These are phyloP conservation scores for Litchi chinensis DNA, from an alignment of 345 rosid genomes.

Conservation along the genomic window DNA sequence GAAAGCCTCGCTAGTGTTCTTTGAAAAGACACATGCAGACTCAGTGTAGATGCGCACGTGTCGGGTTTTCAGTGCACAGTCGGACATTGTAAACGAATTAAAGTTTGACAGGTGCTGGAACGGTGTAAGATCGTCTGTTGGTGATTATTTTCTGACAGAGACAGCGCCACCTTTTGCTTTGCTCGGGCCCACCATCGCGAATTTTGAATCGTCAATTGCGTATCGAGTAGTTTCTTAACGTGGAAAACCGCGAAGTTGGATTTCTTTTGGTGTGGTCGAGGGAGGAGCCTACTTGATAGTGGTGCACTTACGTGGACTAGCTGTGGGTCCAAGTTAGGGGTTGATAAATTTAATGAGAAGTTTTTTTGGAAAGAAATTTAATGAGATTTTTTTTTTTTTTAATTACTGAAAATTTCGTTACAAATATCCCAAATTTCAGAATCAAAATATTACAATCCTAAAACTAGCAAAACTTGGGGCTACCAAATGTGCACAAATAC, in stretches of 20 bases:
- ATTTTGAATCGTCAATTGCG: conserved; percentile 15
- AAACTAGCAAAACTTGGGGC: too few relatives aligned
- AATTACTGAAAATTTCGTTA: too few relatives aligned
- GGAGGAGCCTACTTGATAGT: neutral
- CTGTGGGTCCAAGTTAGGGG: neutral
- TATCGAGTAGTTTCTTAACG: neutral
- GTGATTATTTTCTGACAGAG: neutral
- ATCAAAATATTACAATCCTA: too few relatives aligned
- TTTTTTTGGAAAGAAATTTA: too few relatives aligned
- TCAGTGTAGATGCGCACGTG: neutral
- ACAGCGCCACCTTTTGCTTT: conserved; percentile 30
- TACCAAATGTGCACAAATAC: too few relatives aligned
- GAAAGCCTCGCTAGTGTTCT: neutral
- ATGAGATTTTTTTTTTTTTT: too few relatives aligned
- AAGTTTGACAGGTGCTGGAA: neutral
- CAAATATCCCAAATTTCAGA: too few relatives aligned
- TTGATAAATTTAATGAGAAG: too few relatives aligned
- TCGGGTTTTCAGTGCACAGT: neutral
- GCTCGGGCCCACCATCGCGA: conserved; percentile 22
- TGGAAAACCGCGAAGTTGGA: neutral
- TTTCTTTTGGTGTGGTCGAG: neutral
- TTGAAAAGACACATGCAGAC: conserved; percentile 1
- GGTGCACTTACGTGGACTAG: neutral
- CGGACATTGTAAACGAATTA: neutral
- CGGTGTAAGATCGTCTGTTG: conserved; percentile 5